Base-by-base conservation (phyloP, 768 basidiomycete species). In the Butyriboletus loyo region DNA sequence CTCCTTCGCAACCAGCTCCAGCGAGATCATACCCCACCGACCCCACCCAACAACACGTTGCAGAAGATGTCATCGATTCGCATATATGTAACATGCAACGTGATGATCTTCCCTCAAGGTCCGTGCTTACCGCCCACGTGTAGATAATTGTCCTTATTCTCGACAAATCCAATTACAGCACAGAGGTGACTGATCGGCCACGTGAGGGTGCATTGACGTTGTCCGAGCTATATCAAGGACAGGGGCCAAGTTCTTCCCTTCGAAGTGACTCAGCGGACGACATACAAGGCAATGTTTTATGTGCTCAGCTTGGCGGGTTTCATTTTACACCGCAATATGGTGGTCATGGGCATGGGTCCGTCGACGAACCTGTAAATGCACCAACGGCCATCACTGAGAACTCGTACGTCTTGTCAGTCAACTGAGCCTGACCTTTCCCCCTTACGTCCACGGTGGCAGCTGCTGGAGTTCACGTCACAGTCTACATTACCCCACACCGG, bases 91-190 rank as follows among this genome's bases (percentile, higher is more conserved):
- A 56, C 50, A 14, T 24, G 46, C 57, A 68, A 66, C 64, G 66
- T 64, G 66, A 67, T 62, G 66, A 67, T 67, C 64, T 64, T 66
- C 66, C 59, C 62, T 59, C 66, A 64, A 64, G 66, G 66, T 67
- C 56, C 59, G 66, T 67, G 57, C 60, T 67, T 55, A 46, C 39
- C 55, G 56, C 34, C 52, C 65, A 62, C 65, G 63, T 67, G 65
- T 62, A 43, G 41, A 31, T 15, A 27, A 37, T 50, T 44, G 31
- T 41, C 17, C 55, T 53, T 44, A 55, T 54, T 35, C 39, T 51
- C 52, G 54, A 53, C 42, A 49, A 43, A 56, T 52, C 45, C 46
- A 61, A 61, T 65, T 57, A 31, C 55, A 64, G 66, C 49, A 7
- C 49, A 37, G 45, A 51, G 22, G 40, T 52, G 52, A 56, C 46